phyloP scores from a whole-genome alignment of 768 basidiomycete genomes.

The Stropharia rugosoannulata region DNA sequence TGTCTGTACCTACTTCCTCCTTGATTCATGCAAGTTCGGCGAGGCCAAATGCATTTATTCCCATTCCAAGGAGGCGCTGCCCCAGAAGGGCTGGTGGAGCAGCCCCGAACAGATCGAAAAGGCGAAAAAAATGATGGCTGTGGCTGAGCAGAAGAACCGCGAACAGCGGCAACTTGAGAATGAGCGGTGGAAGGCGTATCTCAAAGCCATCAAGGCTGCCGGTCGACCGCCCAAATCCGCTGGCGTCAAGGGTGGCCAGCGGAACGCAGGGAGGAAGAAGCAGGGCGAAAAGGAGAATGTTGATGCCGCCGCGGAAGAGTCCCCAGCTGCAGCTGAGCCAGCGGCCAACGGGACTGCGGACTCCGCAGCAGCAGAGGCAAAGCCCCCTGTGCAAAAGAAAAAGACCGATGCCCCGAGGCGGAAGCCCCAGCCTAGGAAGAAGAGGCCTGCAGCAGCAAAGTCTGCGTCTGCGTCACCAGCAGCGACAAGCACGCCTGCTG shows the following conservation, averaged over 20 bases:
- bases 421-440: neutral
- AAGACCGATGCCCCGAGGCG: neutral
- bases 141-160: slow-evolving; percentile 21
- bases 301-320: neutral
- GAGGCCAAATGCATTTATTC: slow-evolving; percentile 43
- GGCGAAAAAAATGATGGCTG: slow-evolving; percentile 26
- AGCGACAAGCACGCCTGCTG: too few species aligned
- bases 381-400: neutral
- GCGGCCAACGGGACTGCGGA: neutral
- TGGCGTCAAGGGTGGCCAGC: neutral
- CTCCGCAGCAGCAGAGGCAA: neutral
- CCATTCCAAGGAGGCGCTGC: slow-evolving; percentile 46
- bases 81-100: slow-evolving; percentile 47
- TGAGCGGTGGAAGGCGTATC: slow-evolving; percentile 18
- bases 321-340: neutral
- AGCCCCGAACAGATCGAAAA: slow-evolving; percentile 25
- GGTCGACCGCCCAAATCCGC: slow-evolving; percentile 13
- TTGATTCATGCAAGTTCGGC: slow-evolving; percentile 35
- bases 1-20: slow-evolving; percentile 36
- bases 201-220: slow-evolving; percentile 16
- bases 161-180: slow-evolving; percentile 17
- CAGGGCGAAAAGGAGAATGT: neutral
- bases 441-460: slow-evolving; percentile 1
- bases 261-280: neutral
- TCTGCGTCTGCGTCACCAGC: too few species aligned